Conservation (phyloP, 1,284 basidiomycete species). For the Naganishia sp. region DNA sequence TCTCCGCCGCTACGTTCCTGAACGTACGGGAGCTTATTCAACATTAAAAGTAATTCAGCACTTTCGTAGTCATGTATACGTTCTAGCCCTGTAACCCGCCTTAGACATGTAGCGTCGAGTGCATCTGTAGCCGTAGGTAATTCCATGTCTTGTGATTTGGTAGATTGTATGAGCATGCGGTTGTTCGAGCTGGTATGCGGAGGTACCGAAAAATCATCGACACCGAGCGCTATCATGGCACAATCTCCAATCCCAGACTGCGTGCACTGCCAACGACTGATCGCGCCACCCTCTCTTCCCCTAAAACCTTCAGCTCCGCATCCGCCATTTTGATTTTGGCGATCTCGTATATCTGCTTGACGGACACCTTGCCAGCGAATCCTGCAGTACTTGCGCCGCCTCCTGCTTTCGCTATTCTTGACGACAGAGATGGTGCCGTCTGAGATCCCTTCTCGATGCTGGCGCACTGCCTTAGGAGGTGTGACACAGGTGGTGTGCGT, state of each 20-base stretch:
- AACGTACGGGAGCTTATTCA: slow-evolving; percentile 1
- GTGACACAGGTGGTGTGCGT: slow-evolving; percentile 87
- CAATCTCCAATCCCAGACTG: slow-evolving; percentile 81
- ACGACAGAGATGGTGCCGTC: slow-evolving; percentile 22
- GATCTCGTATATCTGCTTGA: slow-evolving; percentile 99
- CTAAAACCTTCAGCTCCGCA: slow-evolving; percentile 78
- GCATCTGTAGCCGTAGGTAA: background rate
- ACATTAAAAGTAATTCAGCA: too few species aligned
- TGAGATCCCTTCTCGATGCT: slow-evolving; percentile 85
- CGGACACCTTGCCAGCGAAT: slow-evolving; percentile 73
- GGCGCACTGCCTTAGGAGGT: slow-evolving; percentile 88
- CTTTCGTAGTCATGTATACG: background rate
- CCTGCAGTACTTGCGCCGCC: slow-evolving; percentile 19
- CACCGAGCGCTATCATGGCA: slow-evolving; percentile 46
- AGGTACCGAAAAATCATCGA: too few species aligned
- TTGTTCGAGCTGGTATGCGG: background rate
- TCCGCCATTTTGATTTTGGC: slow-evolving; percentile 95
- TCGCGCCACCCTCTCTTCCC: slow-evolving; percentile 81
- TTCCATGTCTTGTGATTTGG: too few species aligned
- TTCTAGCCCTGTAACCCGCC: background rate
- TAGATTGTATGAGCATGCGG: background rate
- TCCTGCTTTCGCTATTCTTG: slow-evolving; percentile 4
- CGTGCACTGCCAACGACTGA: slow-evolving; percentile 81
- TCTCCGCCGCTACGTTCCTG: slow-evolving; percentile 13
- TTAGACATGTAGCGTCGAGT: background rate